phyloP scores from a whole-genome alignment of 2,329 filamentous ascomycete genomes.

The Botryotinia calthae region DNA sequence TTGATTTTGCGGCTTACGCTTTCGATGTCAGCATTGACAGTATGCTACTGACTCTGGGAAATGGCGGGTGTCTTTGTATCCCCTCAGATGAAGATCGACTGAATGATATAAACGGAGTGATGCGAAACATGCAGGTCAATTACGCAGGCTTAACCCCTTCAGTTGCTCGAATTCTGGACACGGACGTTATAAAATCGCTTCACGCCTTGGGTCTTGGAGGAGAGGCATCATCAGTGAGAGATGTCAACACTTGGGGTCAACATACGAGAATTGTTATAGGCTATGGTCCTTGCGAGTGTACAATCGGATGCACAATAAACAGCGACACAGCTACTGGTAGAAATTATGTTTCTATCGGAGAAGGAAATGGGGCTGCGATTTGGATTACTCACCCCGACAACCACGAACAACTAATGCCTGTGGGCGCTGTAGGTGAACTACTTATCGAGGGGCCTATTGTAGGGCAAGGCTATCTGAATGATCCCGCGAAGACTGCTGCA shows the following conservation, averaged over 20 bases:
- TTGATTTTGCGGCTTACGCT: conserved; percentile 40
- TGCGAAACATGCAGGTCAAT: conserved; percentile 30
- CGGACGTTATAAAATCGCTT: conserved; percentile 31
- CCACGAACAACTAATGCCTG: conserved; percentile 27
- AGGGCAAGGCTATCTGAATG: conserved; percentile 59
- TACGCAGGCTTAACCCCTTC: conserved; percentile 36
- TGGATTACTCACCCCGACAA: conserved; percentile 42
- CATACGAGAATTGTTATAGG: conserved; percentile 43
- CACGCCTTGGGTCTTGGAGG: conserved; percentile 33
- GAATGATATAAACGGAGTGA: conserved; percentile 40
- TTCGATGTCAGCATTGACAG: conserved; percentile 41
- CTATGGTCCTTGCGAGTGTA: conserved; percentile 42
- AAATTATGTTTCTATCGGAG: conserved; percentile 23
- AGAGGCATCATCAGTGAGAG: conserved; percentile 40
- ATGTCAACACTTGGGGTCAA: conserved; percentile 42
- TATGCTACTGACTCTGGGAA: conserved; percentile 39
- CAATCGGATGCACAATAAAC: conserved; percentile 21
- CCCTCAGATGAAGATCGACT: conserved; percentile 42
- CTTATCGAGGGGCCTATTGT: conserved; percentile 52
- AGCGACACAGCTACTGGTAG: conserved; percentile 24
- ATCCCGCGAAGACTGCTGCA: conserved; percentile 54
- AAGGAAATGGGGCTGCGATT: conserved; percentile 25
- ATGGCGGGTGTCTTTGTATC: conserved; percentile 44
- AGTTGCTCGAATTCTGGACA: conserved; percentile 32
- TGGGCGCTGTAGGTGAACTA: conserved; percentile 36